phyloP scores from a whole-genome alignment of 805 yeast species.

The Pichia paraexigua region DNA sequence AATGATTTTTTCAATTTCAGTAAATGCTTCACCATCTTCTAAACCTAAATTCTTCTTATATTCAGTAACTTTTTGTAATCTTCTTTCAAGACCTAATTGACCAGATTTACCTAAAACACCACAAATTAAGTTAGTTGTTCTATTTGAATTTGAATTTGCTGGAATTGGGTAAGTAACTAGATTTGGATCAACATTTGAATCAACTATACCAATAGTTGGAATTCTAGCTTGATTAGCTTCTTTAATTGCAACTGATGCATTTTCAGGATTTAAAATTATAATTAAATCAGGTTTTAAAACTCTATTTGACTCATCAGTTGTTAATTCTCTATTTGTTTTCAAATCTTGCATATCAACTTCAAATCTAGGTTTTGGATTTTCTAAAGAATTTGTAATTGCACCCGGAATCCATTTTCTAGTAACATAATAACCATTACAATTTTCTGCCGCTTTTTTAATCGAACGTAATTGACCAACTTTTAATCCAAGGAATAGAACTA shows the following conservation, averaged over 20 bases:
- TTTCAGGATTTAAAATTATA: constrained; percentile 79
- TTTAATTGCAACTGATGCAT: constrained; percentile 66
- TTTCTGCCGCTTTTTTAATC: constrained; percentile 69
- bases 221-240: constrained; percentile 79
- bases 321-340: constrained; percentile 53
- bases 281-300: constrained; percentile 84
- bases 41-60: constrained; percentile 28
- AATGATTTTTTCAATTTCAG: constrained; percentile 4
- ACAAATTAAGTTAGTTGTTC: constrained; percentile 70
- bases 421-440: constrained; percentile 75
- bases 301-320: constrained; percentile 39
- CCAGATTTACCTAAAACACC: constrained; percentile 87
- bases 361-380: constrained; percentile 47
- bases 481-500: constrained; percentile 75
- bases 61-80: constrained; percentile 35
- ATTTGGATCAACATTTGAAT: constrained; percentile 88
- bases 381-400: constrained; percentile 76
- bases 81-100: constrained; percentile 58
- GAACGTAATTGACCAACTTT: constrained; percentile 67
- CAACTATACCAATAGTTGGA: constrained; percentile 91
- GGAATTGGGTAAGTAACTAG: constrained; percentile 92
- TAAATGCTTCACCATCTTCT: constrained; percentile 15
- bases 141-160: constrained; percentile 85
- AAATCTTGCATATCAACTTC: constrained; percentile 72
- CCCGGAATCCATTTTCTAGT: constrained; percentile 91